Evolutionary conservation across 2,329 filamentous ascomycete genomes (phyloP).

Genomic region (Dactylellina sp.): DNA sequence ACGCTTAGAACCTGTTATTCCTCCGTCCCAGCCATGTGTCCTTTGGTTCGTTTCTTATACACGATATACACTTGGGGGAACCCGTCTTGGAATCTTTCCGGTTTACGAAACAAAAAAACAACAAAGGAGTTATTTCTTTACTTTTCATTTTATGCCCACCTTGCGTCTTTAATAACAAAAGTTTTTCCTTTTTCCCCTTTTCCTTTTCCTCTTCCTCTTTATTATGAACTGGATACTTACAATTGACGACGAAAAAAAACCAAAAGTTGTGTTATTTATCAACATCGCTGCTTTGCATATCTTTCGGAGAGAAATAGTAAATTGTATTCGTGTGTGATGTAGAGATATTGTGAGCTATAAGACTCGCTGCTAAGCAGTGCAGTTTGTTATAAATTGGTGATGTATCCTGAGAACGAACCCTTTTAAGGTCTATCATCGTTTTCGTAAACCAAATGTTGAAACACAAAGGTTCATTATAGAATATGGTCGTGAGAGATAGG

Average conservation of each 20-base stretch:
- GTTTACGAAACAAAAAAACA: constrained; percentile 24
- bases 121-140: constrained; percentile 32
- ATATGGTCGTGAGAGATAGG: too few species aligned
- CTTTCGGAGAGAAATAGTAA: neutral
- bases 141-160: constrained; percentile 1
- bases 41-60: constrained; percentile 19
- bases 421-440: too few species aligned
- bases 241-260: constrained; percentile 20
- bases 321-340: too few species aligned
- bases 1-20: constrained; percentile 30
- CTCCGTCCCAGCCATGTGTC: constrained; percentile 10
- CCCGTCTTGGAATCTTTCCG: constrained; percentile 16
- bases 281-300: neutral
- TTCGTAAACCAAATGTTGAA: too few species aligned
- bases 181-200: constrained; percentile 21
- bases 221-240: constrained; percentile 27
- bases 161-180: constrained; percentile 31
- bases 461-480: too few species aligned
- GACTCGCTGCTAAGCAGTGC: too few species aligned
- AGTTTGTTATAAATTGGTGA: too few species aligned
- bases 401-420: too few species aligned
- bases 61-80: constrained; percentile 41
- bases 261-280: constrained; percentile 22
- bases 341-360: too few species aligned
- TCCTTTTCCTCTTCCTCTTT: constrained; percentile 21